Percentiles rank a stretch among this genome's conserved stretches.
phyloP scores from a whole-genome alignment of 1,284 basidiomycete species.

The Puccinia polysora region DNA sequence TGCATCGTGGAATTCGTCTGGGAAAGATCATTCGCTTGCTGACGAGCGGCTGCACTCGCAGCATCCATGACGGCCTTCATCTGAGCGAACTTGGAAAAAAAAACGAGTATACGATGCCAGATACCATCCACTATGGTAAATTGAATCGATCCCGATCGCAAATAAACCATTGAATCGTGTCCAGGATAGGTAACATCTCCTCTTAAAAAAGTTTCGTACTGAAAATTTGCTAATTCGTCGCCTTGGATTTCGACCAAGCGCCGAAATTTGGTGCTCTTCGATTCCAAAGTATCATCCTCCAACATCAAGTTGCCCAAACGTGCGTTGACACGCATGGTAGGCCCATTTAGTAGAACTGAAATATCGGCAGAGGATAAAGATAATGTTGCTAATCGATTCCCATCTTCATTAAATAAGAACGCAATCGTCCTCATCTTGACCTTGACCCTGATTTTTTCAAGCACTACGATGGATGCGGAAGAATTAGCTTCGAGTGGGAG shows the following conservation, averaged over 20 bases:
- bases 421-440: slow-evolving; percentile 83
- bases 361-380: slow-evolving; percentile 88
- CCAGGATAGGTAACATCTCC: slow-evolving; percentile 66
- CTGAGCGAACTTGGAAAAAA: slow-evolving; percentile 78
- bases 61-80: slow-evolving; percentile 78
- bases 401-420: slow-evolving; percentile 76
- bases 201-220: slow-evolving; percentile 83
- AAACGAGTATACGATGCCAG: slow-evolving; percentile 76
- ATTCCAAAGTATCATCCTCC: slow-evolving; percentile 67
- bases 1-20: slow-evolving; percentile 65
- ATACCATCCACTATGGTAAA: slow-evolving; percentile 84
- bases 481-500: slow-evolving; percentile 1
- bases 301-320: slow-evolving; percentile 80
- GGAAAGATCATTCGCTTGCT: slow-evolving; percentile 75
- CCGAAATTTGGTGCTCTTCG: slow-evolving; percentile 64
- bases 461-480: background rate
- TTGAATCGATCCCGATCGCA: slow-evolving; percentile 85
- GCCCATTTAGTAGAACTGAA: slow-evolving; percentile 68
- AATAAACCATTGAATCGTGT: slow-evolving; percentile 77
- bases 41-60: slow-evolving; percentile 86
- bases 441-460: slow-evolving; percentile 73
- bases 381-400: slow-evolving; percentile 71
- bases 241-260: slow-evolving; percentile 91
- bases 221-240: slow-evolving; percentile 88
- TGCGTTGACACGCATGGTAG: slow-evolving; percentile 73